Conservation (phyloP, 495 filamentous ascomycete species). For the Thozetella sp. region DNA sequence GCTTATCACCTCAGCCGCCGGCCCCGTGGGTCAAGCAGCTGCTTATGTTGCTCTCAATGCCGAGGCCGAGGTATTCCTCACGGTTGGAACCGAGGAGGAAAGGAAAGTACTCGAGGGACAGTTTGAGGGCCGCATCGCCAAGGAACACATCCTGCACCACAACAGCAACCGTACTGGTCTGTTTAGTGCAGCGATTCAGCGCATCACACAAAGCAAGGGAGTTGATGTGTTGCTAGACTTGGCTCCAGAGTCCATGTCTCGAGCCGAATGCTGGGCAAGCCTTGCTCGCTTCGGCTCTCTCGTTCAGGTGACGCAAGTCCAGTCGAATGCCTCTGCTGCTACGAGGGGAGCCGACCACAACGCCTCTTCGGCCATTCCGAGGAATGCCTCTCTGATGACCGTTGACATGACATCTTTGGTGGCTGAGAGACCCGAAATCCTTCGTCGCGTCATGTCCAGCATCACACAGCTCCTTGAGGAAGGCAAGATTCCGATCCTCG, state of each 20-base stretch:
- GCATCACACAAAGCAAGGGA: conserved; percentile 51
- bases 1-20: conserved; percentile 61
- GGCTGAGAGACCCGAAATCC: conserved; percentile 35
- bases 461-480: conserved; percentile 40
- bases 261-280: conserved; percentile 49
- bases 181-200: conserved; percentile 49
- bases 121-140: conserved; percentile 44
- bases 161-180: conserved; percentile 21
- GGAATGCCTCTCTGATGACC: conserved; percentile 47
- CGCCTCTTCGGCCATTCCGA: conserved; percentile 9
- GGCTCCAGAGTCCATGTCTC: conserved; percentile 37
- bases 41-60: conserved; percentile 56
- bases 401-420: conserved; percentile 46
- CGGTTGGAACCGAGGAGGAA: conserved; percentile 55
- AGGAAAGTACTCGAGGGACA: conserved; percentile 46
- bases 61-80: conserved; percentile 61
- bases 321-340: conserved; percentile 34
- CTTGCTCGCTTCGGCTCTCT: conserved; percentile 49
- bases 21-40: conserved; percentile 62
- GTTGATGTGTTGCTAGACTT: conserved; percentile 70
- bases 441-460: conserved; percentile 37
- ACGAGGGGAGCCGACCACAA: conserved; percentile 22
- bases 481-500: conserved; percentile 36
- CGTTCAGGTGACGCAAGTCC: conserved; percentile 43
- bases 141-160: conserved; percentile 58